Percentiles rank a stretch among this genome's conserved stretches.
Evolutionary conservation across 2,329 filamentous ascomycete species (phyloP).

Genomic region (Aspergillus neoniger): DNA sequence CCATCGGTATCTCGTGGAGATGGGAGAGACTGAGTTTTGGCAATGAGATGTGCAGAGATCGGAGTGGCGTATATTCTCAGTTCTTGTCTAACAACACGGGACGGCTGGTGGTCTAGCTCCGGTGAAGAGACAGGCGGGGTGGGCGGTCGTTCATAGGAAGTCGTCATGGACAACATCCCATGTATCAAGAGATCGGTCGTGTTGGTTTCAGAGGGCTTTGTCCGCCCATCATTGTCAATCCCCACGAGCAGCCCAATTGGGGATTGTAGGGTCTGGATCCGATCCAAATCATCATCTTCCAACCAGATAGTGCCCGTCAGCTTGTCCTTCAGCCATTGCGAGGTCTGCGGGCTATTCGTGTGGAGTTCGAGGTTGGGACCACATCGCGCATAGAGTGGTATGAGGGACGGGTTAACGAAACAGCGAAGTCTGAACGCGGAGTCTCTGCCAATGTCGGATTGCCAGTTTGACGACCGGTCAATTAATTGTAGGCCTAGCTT

Average conservation of each 20-base stretch:
- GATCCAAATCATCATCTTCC: conserved; percentile 35
- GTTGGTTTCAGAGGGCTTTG: conserved; percentile 20
- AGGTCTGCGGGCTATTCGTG: conserved; percentile 32
- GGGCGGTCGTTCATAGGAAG: conserved; percentile 33
- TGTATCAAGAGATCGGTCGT: conserved; percentile 44
- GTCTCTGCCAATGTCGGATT: conserved; percentile 37
- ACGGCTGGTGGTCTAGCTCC: conserved; percentile 19
- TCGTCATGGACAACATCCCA: conserved; percentile 37
- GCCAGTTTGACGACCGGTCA: conserved; percentile 35
- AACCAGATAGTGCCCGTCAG: conserved; percentile 39
- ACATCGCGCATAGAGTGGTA: conserved; percentile 43
- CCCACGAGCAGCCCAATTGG: conserved; percentile 42
- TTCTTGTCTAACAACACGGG: conserved; percentile 26
- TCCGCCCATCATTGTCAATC: conserved; percentile 26
- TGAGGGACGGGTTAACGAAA: conserved; percentile 44
- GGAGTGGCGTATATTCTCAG: conserved; percentile 42
- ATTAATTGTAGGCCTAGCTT: conserved; percentile 38
- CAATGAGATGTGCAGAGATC: conserved; percentile 36
- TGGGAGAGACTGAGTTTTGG: conserved; percentile 37
- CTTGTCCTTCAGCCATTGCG: conserved; percentile 43
- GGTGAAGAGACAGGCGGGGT: conserved; percentile 39
- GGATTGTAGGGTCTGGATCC: conserved; percentile 36
- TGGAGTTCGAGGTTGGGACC: conserved; percentile 45
- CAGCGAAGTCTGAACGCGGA: conserved; percentile 35
- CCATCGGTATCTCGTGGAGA: conserved; percentile 30